These are phyloP conservation scores for Phyllosticta paracitricarpa DNA, from an alignment of 2,329 filamentous ascomycete genomes.

Conservation along the genomic window DNA sequence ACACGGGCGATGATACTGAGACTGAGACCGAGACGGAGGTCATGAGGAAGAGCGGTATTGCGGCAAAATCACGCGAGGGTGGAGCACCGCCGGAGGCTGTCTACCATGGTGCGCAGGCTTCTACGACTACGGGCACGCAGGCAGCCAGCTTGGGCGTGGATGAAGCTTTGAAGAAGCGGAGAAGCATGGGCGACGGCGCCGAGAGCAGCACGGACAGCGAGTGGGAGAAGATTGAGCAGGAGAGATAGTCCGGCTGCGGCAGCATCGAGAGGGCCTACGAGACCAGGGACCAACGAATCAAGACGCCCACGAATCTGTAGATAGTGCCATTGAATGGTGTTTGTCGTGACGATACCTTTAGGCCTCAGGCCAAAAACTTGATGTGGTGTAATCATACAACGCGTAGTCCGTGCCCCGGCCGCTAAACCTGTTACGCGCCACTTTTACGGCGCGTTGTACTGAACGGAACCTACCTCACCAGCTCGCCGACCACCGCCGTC, in stretches of 20 bases:
- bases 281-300: background rate
- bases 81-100: constrained; percentile 14
- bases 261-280: background rate
- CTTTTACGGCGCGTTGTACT: background rate
- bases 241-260: constrained; percentile 17
- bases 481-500: background rate
- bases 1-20: constrained; percentile 39
- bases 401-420: background rate
- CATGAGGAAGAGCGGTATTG: background rate
- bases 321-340: background rate
- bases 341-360: background rate
- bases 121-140: constrained; percentile 20
- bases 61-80: background rate
- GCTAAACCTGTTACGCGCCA: background rate
- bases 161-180: constrained; percentile 35
- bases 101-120: constrained; percentile 6
- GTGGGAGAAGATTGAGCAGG: constrained; percentile 82
- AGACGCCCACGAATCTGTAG: background rate
- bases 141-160: constrained; percentile 21
- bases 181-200: constrained; percentile 38
- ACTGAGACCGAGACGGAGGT: constrained; percentile 27
- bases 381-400: background rate
- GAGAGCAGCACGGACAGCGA: constrained; percentile 81
- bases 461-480: background rate
- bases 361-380: background rate